Conservation (phyloP, 208 protist genomes). For the Angomonas ambiguus region DNA sequence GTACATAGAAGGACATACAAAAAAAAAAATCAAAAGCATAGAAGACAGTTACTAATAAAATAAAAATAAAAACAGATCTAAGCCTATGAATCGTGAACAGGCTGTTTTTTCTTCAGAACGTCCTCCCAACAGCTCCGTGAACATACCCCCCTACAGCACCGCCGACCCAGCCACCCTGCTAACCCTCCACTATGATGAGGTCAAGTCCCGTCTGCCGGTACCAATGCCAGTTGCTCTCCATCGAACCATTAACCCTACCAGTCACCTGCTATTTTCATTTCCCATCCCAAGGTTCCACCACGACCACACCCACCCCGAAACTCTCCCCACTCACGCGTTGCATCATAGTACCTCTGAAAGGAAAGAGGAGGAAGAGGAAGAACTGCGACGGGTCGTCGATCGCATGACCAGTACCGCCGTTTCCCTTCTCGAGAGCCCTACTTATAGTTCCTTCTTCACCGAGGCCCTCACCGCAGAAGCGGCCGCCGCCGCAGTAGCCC, state of each 20-base stretch:
- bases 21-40: no score
- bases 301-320: not conserved
- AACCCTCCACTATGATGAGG: not conserved
- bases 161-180: not conserved
- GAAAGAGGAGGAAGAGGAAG: no score
- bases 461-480: not conserved
- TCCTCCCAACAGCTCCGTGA: not conserved
- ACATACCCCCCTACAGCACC: not conserved
- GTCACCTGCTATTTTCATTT: conserved; percentile 48
- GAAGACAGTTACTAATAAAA: not conserved
- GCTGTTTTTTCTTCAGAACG: not conserved
- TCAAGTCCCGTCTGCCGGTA: conserved; percentile 7
- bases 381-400: not conserved
- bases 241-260: conserved; percentile 30
- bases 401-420: not conserved
- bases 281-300: conserved; percentile 20
- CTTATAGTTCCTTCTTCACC: not conserved
- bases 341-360: not conserved
- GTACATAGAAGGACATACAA: no score
- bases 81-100: not conserved
- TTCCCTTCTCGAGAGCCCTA: not conserved
- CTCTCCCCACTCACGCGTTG: not conserved
- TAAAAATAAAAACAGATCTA: not conserved
- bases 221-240: conserved; percentile 22
- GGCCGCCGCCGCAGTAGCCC: not conserved